Percentiles rank a stretch among this genome's conserved stretches.
phyloP scores from a whole-genome alignment of 1,284 basidiomycete species.

The Ceratobasidium sp. region DNA sequence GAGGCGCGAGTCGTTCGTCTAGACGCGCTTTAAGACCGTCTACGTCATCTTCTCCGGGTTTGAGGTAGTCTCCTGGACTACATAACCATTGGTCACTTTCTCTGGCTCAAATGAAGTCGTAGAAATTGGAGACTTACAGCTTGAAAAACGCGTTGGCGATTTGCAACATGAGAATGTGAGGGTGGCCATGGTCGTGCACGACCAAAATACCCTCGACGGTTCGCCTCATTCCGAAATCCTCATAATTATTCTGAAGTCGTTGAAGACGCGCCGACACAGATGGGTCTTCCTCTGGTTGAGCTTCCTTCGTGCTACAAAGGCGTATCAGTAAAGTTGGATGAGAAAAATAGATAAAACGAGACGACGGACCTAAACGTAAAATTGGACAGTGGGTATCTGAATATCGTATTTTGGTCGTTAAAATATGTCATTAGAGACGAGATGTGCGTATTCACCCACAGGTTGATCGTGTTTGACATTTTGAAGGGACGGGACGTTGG shows the following conservation, averaged over 20 bases:
- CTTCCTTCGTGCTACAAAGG: conserved; percentile 79
- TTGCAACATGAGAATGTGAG: conserved; percentile 96
- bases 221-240: conserved; percentile 92
- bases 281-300: conserved; percentile 95
- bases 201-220: conserved; percentile 97
- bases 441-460: conserved; percentile 57
- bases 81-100: no score
- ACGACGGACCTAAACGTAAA: conserved; percentile 77
- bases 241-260: conserved; percentile 93
- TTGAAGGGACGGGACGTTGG: not conserved
- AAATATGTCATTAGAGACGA: no score
- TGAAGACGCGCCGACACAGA: conserved; percentile 90
- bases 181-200: conserved; percentile 92
- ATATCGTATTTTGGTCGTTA: not conserved
- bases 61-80: conserved; percentile 97
- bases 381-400: conserved; percentile 82
- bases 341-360: not conserved
- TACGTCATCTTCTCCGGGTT: conserved; percentile 92
- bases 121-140: conserved; percentile 65
- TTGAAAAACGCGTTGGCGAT: conserved; percentile 99
- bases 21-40: conserved; percentile 87
- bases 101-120: no score
- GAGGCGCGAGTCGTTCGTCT: conserved; percentile 87
- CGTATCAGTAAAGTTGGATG: not conserved
- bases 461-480: conserved; percentile 79